A percentile compares a stretch with the other conserved stretches of the same genome.
Conservation (phyloP, 2,329 filamentous ascomycete species). For the Diaporthe capsici region DNA sequence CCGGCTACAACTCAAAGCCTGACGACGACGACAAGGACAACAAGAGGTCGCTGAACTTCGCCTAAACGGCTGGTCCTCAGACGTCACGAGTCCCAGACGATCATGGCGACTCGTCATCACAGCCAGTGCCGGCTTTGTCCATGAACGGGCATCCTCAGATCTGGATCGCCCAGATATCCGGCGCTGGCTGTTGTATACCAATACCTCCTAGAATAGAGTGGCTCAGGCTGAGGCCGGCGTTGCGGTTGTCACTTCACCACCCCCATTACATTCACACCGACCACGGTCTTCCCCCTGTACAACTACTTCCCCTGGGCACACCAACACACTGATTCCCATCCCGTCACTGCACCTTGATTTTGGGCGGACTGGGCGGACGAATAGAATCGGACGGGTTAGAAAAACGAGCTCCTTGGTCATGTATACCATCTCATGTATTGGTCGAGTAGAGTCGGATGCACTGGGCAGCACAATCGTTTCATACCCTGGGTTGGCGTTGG, state of each 20-base stretch:
- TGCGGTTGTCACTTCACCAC: constrained; percentile 36
- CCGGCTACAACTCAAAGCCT: constrained; percentile 59
- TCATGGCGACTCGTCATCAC: constrained; percentile 27
- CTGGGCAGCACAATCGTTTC: constrained; percentile 28
- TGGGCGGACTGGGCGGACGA: neutral
- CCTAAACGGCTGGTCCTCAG: constrained; percentile 43
- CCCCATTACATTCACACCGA: constrained; percentile 17
- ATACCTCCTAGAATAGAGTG: constrained; percentile 34
- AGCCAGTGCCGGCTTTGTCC: constrained; percentile 23
- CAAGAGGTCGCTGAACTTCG: constrained; percentile 47
- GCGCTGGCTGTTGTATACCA: constrained; percentile 35
- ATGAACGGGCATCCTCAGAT: constrained; percentile 20
- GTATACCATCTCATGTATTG: constrained; percentile 26
- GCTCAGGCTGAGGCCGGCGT: constrained; percentile 36
- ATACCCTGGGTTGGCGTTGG: constrained; percentile 1
- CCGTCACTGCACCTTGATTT: constrained; percentile 33
- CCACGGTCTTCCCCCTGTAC: constrained; percentile 30
- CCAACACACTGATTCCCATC: neutral
- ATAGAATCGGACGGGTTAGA: constrained; percentile 7
- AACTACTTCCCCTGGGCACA: neutral
- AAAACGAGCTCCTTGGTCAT: constrained; percentile 5
- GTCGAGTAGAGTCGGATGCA: neutral
- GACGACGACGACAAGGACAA: constrained; percentile 48
- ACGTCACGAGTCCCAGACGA: neutral
- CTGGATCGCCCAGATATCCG: neutral